Base-by-base conservation (phyloP, 2,329 filamentous ascomycete genomes). In the Colletotrichum australisinense region DNA sequence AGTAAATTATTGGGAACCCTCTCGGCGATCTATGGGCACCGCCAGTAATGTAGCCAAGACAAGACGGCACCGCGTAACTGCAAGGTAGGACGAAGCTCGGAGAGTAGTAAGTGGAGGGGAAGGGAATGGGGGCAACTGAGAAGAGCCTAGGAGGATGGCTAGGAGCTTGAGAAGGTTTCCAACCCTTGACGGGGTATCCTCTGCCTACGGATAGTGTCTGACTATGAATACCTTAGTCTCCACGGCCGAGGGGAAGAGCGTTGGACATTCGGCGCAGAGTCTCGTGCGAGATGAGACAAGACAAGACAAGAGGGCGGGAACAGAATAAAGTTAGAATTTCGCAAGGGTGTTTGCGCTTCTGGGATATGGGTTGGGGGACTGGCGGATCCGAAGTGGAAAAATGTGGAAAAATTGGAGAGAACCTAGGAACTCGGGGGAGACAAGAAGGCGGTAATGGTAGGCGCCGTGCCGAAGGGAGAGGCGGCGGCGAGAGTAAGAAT, bases 241-340 rank as follows among this genome's bases (percentile, higher is more conserved):
- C 42, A 49, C 19, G 42, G 42, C 24, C 35, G 38, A 26, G 28
- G 12, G 12, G 32, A 7, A 30, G 26, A 42, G 52, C 19, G 58
- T 30, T 38, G 30, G 49, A 42, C 38, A 30, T 63, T 52, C 58
- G 65, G 52, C 26, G 58, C 68, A 38, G 22, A 42, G 56, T 63
- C 64, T 72, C 56, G 64, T 63, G 53, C 28, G 42, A 72, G 24
- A 63, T 69, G 69, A 72, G 38, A 42, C 38, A 42, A 42, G 38
- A 42, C 38, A 42, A 42, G 65, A 72, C 69, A 72, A 42, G 49
- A 58, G 26, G 32, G 52, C 65, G 52, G 65, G 26, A 49, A 26
- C 42, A 42, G 46, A 63, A 57, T 65, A 70, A 49, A 73, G 66
- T 73, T 73, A 56, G 55, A 42, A 62, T 65, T 62, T 62, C 59